phyloP scores from a whole-genome alignment of 192 early-diverging fungal species.

The Backusella macrospora region DNA sequence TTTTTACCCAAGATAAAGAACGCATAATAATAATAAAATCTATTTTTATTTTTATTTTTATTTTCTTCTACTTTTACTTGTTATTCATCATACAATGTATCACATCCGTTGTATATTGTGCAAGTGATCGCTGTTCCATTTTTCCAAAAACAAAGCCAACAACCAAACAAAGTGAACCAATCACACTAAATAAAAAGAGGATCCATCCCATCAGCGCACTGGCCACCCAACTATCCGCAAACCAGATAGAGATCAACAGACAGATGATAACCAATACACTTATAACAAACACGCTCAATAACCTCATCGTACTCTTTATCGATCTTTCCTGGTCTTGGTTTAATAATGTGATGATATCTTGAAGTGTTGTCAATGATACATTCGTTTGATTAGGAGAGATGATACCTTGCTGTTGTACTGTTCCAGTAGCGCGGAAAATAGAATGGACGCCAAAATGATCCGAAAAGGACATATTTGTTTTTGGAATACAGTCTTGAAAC shows the following conservation, averaged over 20 bases:
- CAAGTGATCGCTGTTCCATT: constrained; percentile 19
- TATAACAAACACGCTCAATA: background rate
- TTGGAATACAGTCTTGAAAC: constrained; percentile 36
- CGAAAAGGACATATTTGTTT: constrained; percentile 36
- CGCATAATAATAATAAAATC: background rate
- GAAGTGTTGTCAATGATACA: no score
- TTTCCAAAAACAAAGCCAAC: constrained; percentile 40
- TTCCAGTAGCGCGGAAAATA: constrained; percentile 26
- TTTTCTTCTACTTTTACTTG: no score
- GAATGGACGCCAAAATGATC: constrained; percentile 60
- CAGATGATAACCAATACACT: constrained; percentile 1
- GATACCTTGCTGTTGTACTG: background rate
- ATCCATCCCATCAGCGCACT: constrained; percentile 2
- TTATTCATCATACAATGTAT: background rate
- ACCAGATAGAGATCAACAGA: constrained; percentile 11
- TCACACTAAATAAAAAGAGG: background rate
- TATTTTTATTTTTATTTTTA: no score
- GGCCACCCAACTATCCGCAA: background rate
- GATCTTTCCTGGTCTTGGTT: constrained; percentile 5
- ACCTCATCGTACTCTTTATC: background rate
- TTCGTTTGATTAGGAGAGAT: background rate
- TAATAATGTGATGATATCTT: constrained; percentile 15
- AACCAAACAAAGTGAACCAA: constrained; percentile 18
- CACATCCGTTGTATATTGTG: constrained; percentile 27
- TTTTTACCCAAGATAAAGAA: no score